phyloP scores from a whole-genome alignment of 208 protist genomes.

The Crithidia bombi region DNA sequence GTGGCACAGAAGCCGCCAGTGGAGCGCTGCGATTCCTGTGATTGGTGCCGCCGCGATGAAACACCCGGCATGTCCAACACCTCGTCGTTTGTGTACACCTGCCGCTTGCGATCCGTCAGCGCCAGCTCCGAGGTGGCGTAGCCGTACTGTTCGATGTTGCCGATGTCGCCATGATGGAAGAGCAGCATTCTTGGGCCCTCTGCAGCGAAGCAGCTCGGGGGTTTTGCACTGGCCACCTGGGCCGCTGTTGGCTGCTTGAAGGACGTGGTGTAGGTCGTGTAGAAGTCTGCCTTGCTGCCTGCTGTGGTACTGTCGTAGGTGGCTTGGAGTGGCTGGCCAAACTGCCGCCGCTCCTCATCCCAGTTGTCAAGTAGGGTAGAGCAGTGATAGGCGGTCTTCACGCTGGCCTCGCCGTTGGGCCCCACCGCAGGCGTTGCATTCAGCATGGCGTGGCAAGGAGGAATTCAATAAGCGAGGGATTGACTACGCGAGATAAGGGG shows the following conservation, averaged over 20 bases:
- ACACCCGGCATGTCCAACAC: conserved; percentile 74
- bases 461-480: no score
- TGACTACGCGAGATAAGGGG: not conserved
- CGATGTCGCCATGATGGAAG: conserved; percentile 86
- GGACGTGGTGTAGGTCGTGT: conserved; percentile 63
- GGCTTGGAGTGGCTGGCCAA: conserved; percentile 25
- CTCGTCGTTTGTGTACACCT: conserved; percentile 52
- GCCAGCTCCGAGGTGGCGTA: conserved; percentile 70
- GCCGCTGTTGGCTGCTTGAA: conserved; percentile 49
- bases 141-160: conserved; percentile 49
- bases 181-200: conserved; percentile 76
- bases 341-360: conserved; percentile 78
- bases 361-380: conserved; percentile 87
- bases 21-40: conserved; percentile 42
- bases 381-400: conserved; percentile 87
- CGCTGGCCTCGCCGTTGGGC: conserved; percentile 31
- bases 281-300: conserved; percentile 21
- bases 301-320: not conserved
- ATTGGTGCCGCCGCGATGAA: conserved; percentile 38
- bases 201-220: conserved; percentile 54
- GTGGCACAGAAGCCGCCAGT: conserved; percentile 26
- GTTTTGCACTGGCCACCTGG: conserved; percentile 49
- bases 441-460: conserved; percentile 9
- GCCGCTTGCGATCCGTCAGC: conserved; percentile 53
- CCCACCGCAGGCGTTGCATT: conserved; percentile 23